These are phyloP conservation scores for Sporothrix mexicana DNA, from an alignment of 2,329 filamentous ascomycete species.

Conservation along the genomic window DNA sequence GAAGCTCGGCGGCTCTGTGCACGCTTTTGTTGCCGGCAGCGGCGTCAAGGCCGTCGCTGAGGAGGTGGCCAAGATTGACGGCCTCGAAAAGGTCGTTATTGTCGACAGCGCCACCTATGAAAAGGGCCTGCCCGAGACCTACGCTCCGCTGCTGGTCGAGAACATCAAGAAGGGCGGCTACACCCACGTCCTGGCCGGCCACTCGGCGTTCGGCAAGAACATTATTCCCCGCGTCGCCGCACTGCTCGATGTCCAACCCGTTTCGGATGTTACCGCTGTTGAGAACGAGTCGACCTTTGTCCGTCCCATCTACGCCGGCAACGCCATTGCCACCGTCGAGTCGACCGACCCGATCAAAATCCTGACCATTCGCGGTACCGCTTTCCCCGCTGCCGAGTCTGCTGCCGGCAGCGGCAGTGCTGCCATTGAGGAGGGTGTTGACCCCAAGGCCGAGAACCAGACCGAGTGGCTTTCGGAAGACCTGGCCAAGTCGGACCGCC, in stretches of 20 bases:
- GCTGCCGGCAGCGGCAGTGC: conserved; percentile 65
- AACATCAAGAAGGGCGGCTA: conserved; percentile 97
- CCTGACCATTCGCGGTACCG: conserved; percentile 90
- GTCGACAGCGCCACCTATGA: conserved; percentile 92
- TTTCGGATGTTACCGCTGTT: conserved; percentile 88
- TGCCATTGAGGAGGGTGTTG: conserved; percentile 79
- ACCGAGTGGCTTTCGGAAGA: conserved; percentile 95
- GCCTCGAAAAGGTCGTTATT: conserved; percentile 87
- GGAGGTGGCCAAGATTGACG: conserved; percentile 85
- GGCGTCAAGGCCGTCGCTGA: conserved; percentile 77
- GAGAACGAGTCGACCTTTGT: conserved; percentile 94
- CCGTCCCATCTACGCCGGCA: conserved; percentile 95
- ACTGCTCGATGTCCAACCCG: conserved; percentile 87
- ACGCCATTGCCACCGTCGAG: conserved; percentile 95
- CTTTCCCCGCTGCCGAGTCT: conserved; percentile 77
- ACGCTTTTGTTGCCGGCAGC: conserved; percentile 84
- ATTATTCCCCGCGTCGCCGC: conserved; percentile 90
- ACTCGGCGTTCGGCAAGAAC: conserved; percentile 97
- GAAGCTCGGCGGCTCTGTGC: conserved; percentile 83
- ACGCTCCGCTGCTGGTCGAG: conserved; percentile 87
- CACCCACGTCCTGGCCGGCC: conserved; percentile 87
- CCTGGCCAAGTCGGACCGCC: conserved; percentile 89
- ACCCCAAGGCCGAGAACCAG: conserved; percentile 74
- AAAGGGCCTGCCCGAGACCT: conserved; percentile 94
- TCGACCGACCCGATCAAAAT: conserved; percentile 85